Conservation (phyloP, 2,329 filamentous ascomycete species). For the Pseudopithomyces chartarum region DNA sequence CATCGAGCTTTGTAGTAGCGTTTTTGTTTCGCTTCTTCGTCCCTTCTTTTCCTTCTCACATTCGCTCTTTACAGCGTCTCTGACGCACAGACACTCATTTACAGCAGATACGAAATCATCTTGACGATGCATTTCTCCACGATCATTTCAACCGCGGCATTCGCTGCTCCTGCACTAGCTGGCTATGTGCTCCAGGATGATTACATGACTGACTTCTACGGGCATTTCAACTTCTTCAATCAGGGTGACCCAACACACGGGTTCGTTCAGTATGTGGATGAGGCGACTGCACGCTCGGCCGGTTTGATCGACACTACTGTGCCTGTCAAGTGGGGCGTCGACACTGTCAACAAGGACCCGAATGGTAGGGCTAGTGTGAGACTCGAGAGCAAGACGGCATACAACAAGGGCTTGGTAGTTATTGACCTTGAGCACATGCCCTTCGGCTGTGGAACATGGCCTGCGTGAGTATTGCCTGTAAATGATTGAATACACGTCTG, state of each 20-base stretch:
- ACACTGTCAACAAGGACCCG: slow-evolving; percentile 44
- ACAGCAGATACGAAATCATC: slow-evolving; percentile 25
- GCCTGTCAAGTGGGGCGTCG: slow-evolving; percentile 53
- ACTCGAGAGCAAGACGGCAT: slow-evolving; percentile 52
- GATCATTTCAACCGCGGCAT: slow-evolving; percentile 39
- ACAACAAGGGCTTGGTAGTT: slow-evolving; percentile 55
- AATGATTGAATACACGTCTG: neutral
- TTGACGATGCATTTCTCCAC: slow-evolving; percentile 44
- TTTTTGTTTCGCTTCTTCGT: slow-evolving; percentile 23
- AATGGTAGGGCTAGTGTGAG: slow-evolving; percentile 53
- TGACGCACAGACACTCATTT: slow-evolving; percentile 40
- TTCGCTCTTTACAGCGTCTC: slow-evolving; percentile 29
- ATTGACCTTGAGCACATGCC: slow-evolving; percentile 59
- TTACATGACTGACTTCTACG: slow-evolving; percentile 51
- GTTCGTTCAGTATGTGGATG: slow-evolving; percentile 48
- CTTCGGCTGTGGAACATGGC: slow-evolving; percentile 58
- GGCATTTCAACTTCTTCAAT: slow-evolving; percentile 51
- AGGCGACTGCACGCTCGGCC: slow-evolving; percentile 43
- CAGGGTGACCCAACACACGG: slow-evolving; percentile 52
- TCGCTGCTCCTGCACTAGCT: slow-evolving; percentile 44
- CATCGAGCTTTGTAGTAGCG: slow-evolving; percentile 3
- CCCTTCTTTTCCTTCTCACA: slow-evolving; percentile 19
- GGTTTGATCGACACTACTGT: slow-evolving; percentile 48
- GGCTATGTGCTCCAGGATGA: slow-evolving; percentile 49
- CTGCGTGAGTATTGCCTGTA: slow-evolving; percentile 41